Evolutionary conservation across 805 yeast genomes (phyloP).

Genomic region (Candida michaelii): DNA sequence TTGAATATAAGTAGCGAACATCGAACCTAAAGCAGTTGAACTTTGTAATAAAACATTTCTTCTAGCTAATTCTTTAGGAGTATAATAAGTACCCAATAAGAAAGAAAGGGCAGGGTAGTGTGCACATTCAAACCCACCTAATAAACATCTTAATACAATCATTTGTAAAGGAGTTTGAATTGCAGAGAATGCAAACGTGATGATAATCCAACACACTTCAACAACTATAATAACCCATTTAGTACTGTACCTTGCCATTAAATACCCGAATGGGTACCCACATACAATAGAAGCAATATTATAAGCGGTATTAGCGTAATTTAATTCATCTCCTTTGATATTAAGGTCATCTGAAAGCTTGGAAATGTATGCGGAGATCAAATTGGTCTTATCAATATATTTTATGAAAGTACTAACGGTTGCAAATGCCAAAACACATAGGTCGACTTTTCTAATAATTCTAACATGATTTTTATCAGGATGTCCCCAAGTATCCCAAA

Average conservation of each 20-base stretch:
- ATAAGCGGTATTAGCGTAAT: conserved; percentile 11
- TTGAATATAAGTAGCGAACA: conserved; percentile 20
- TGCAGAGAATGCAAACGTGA: conserved; percentile 6
- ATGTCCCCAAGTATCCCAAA: conserved; percentile 14
- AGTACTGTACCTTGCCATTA: conserved; percentile 8
- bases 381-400: conserved; percentile 7
- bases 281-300: conserved; percentile 8
- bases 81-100: conserved; percentile 23
- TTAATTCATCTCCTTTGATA: conserved; percentile 6
- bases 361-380: conserved; percentile 3
- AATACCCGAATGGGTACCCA: conserved; percentile 7
- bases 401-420: conserved; percentile 11
- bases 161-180: conserved; percentile 11
- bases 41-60: conserved; percentile 15
- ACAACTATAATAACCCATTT: conserved; percentile 10
- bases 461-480: conserved; percentile 10
- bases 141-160: conserved; percentile 9
- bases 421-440: conserved; percentile 10
- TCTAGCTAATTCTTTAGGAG: conserved; percentile 20
- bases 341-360: conserved; percentile 2
- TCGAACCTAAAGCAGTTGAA: conserved; percentile 12
- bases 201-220: conserved; percentile 8
- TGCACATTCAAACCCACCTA: conserved; percentile 25
- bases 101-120: conserved; percentile 17
- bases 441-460: conserved; percentile 10